Percentiles rank a stretch among this genome's conserved stretches.
Conservation (phyloP, 164 flowering plant species). For the Sextonia rubra region DNA sequence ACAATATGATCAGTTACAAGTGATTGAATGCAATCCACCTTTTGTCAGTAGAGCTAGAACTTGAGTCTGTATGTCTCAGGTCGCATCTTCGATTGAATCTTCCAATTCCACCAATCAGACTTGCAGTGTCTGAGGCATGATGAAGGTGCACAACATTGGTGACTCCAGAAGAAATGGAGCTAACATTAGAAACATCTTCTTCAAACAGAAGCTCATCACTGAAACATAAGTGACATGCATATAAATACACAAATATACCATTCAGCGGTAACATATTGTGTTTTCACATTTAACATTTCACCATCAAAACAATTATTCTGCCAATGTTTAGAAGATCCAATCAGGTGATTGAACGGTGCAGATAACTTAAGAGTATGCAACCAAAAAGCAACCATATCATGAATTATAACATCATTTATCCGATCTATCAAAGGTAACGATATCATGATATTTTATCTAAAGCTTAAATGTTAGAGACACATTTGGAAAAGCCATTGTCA, state of each 20-base stretch:
- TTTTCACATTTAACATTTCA: neutral
- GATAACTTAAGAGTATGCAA: too few species aligned
- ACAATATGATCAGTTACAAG: too few species aligned
- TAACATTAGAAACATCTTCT: conserved; percentile 62
- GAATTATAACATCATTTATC: too few species aligned
- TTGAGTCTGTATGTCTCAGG: conserved; percentile 25
- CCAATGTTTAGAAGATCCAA: neutral
- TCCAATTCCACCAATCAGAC: conserved; percentile 40
- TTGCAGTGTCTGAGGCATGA: conserved; percentile 33
- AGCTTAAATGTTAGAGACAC: too few species aligned
- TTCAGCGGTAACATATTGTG: neutral
- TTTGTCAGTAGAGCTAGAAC: conserved; percentile 23
- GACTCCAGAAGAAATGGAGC: conserved; percentile 44
- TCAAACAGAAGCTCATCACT: conserved; percentile 93
- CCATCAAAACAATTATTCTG: neutral
- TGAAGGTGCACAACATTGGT: conserved; percentile 44
- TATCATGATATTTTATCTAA: too few species aligned
- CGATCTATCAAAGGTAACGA: too few species aligned
- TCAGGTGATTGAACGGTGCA: neutral
- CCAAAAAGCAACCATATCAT: too few species aligned
- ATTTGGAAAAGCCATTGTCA: too few species aligned
- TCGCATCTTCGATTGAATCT: conserved; percentile 29
- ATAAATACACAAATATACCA: neutral
- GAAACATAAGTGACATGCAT: conserved; percentile 10
- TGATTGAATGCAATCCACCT: conserved; percentile 34